Evolutionary conservation across 2,329 filamentous ascomycete species (phyloP), one percentile per base, ranked within the genome.

Genomic region (Chlorencoelia australis): DNA sequence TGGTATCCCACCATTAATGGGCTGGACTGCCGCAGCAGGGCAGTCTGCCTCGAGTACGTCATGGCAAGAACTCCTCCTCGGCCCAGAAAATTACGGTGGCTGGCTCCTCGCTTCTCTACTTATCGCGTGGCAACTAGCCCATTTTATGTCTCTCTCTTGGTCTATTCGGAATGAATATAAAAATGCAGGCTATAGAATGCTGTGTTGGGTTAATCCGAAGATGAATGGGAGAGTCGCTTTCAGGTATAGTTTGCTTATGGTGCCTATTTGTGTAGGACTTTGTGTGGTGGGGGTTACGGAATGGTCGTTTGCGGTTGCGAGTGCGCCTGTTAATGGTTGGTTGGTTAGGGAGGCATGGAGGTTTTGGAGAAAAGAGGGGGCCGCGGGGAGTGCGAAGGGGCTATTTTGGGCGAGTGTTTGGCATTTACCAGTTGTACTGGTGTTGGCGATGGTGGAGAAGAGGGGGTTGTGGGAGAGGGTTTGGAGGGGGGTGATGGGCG

Each of bases 331-430:
- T 43, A 98, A 98, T 57, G 66, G 69, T 20, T 98, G 91, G 91
- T 73, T 98, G 48, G 68, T 77, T 7, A 72, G 75, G 36, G 80
- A 93, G 59, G 86, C 89, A 0, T 74, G 84, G 50, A 67, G 69
- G 24, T 95, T 96, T 63, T 94, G 83, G 79, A 73, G 71, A 44
- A 65, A 74, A 18, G 75, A 86, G 51, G 89, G 89, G 9, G 73
- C 80, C 43, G 78, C 79, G 49, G 88, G 88, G 2, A 85, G 74
- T 13, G 88, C 91, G 2, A 73, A 86, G 38, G 79, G 81, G 0
- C 60, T 98, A 35, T 98, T 98, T 60, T 98, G 91, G 91, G 88
- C 91, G 2, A 94, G 86, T 58, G 86, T 98, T 7, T 96, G 89
- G 91, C 88, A 95, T 63, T 60, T 98, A 31, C 91, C 91, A 0